Conservation (phyloP, 495 filamentous ascomycete genomes). For the Platismatia glauca region DNA sequence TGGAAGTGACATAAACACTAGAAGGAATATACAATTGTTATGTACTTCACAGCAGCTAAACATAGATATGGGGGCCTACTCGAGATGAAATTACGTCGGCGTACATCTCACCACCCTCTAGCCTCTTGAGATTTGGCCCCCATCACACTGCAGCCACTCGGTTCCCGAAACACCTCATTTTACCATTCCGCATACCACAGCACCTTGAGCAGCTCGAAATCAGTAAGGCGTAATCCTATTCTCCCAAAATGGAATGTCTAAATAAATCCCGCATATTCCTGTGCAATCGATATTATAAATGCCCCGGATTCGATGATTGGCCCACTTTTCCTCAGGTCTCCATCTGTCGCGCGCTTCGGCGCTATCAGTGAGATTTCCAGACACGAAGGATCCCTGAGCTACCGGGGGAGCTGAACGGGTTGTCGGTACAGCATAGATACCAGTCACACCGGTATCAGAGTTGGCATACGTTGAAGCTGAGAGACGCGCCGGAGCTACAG, state of each 20-base stretch:
- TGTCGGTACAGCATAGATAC: no score
- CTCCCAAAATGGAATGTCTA: background rate
- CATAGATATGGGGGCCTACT: background rate
- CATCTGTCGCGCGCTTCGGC: no score
- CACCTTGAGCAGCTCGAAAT: background rate
- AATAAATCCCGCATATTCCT: background rate
- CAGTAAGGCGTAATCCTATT: background rate
- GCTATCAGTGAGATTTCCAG: no score
- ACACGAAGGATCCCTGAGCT: no score
- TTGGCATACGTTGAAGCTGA: no score
- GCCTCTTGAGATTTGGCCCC: constrained; percentile 5
- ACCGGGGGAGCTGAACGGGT: no score
- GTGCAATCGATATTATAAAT: background rate
- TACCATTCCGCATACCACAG: background rate
- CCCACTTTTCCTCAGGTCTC: no score
- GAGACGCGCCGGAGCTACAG: no score
- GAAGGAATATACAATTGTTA: background rate
- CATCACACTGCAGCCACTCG: constrained; percentile 5
- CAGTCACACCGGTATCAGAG: no score
- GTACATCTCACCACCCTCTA: background rate
- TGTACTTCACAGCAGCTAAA: constrained; percentile 3
- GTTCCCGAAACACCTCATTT: constrained; percentile 4
- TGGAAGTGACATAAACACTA: constrained; percentile 1
- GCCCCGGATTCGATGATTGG: background rate
- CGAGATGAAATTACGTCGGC: background rate